Evolutionary conservation across 306 rosid genomes (phyloP), one percentile per base, ranked within the genome.

Genomic region (Cucurbita moschata): DNA sequence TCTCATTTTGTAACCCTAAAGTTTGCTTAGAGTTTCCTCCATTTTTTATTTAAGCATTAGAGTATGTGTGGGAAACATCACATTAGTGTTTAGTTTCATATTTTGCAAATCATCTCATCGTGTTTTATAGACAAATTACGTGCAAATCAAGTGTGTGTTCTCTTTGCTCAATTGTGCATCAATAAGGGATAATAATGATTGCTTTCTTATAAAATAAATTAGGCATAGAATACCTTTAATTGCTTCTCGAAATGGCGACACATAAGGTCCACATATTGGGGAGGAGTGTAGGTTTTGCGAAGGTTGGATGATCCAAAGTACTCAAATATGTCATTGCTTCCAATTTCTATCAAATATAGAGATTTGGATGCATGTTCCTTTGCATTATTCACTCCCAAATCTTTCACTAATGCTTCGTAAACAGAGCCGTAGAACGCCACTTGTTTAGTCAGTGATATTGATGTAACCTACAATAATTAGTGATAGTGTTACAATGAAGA

Each of bases 321-420:
- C 16, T 80, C 87, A 37, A 88, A 82, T 15, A 93, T 63, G 75
- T 90, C 97, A 7, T 93, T 93, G 84, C 98, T 83, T 55, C 97
- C 98, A 11, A 93, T 93, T 19, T 84, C 86, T n/a, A 87, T 52
- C 15, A 71, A 19, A 19, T 86, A 82, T 10, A 93, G 81, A 60
- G 97, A 93, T 53, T 83, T 85, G 23, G 96, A 83, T 9, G 91
- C 76, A 54, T 76, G 89, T 2, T 42, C 56, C 12, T 80, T 79
- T 44, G 92, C 83, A 5, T 54, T 76, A 6, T 65, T 4, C 47
- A 59, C 35, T 77, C 81, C 94, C 5, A 80, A 60, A 61, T 82
- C 58, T 60, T 78, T 74, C 68, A 44, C 66, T 82, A 85, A 55
- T 37, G 77, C 50, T 38, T 80, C 72, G 52, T 75, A 56, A 11